Conservation (phyloP, 306 rosid genomes). For the Vicia faba region DNA sequence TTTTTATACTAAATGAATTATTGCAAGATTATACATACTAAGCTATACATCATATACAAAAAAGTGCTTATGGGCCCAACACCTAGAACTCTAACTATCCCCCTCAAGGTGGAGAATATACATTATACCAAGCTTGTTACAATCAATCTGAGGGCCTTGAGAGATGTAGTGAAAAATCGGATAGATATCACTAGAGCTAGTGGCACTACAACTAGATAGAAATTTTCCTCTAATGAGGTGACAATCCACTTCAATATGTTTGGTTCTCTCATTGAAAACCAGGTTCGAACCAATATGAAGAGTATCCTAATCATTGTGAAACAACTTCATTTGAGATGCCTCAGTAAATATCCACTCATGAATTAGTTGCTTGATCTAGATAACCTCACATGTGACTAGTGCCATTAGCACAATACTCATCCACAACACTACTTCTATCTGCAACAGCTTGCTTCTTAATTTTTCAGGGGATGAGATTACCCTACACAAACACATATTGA, state of each 20-base stretch:
- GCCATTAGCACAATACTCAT: neutral
- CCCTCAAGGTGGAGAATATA: neutral
- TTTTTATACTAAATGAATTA: neutral
- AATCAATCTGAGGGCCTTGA: neutral
- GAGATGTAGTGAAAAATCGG: neutral
- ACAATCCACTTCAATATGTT: neutral
- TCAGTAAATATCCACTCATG: neutral
- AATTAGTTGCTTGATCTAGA: neutral
- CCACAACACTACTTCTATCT: neutral
- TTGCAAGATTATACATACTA: neutral
- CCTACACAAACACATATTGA: neutral
- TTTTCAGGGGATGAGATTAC: too few relatives aligned
- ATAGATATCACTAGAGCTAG: neutral
- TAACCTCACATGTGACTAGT: neutral
- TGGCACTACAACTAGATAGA: neutral
- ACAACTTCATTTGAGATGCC: neutral
- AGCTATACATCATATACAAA: neutral
- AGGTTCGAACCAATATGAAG: neutral
- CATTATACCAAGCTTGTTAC: neutral
- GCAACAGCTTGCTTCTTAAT: neutral
- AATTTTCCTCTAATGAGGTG: neutral
- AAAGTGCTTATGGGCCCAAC: neutral
- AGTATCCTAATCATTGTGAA: neutral
- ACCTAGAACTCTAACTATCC: neutral
- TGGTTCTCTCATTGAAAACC: neutral